These are phyloP conservation scores for Colletotrichum sp. DNA, from an alignment of 2,329 filamentous ascomycete genomes.

Conservation along the genomic window DNA sequence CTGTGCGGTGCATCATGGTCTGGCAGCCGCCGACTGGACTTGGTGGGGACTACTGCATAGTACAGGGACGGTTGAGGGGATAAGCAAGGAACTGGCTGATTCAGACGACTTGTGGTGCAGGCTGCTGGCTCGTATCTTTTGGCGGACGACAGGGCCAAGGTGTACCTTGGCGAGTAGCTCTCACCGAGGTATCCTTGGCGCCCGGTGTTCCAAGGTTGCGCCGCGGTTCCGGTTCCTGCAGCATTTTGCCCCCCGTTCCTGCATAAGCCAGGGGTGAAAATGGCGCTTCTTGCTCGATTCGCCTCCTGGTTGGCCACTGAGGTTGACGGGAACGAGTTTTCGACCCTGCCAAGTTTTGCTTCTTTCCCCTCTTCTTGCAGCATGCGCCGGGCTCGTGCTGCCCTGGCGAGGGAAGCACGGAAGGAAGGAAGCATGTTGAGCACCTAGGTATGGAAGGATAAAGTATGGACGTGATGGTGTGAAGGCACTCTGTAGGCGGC, in stretches of 20 bases:
- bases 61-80: not conserved
- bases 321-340: not conserved
- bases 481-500: not conserved
- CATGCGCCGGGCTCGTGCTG: not conserved
- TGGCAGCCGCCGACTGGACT: conserved; percentile 12
- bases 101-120: not conserved
- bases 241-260: conserved; percentile 18
- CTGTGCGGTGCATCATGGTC: conserved; percentile 2
- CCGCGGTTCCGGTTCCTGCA: conserved; percentile 21
- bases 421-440: not conserved
- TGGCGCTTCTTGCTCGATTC: conserved; percentile 17
- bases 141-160: not conserved
- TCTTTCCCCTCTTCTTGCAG: conserved; percentile 2
- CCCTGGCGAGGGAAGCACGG: not conserved
- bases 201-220: conserved; percentile 13
- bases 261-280: conserved; percentile 22
- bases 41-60: not conserved
- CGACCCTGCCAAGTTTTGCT: not conserved
- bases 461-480: not conserved
- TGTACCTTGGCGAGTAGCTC: not conserved
- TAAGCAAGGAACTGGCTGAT: conserved; percentile 5
- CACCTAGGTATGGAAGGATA: not conserved
- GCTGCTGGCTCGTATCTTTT: not conserved
- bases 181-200: conserved; percentile 4
- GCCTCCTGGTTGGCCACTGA: not conserved